Evolutionary conservation across 495 filamentous ascomycete genomes (phyloP).

Genomic region (Hyaloscypha hepaticicola): DNA sequence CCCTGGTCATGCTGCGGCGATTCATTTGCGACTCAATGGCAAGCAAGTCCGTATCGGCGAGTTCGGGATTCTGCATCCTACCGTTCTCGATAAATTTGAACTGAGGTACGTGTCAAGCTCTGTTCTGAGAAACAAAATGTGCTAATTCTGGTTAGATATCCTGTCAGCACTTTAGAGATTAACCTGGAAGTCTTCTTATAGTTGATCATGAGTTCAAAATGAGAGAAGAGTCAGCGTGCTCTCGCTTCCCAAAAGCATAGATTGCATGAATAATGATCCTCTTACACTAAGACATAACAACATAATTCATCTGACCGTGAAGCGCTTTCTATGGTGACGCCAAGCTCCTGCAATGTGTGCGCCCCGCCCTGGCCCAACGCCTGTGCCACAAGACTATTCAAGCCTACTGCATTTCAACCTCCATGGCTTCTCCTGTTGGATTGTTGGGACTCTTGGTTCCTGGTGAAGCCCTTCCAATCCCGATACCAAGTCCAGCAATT

Average conservation of each 20-base stretch:
- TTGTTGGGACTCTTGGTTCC: slow-evolving; percentile 22
- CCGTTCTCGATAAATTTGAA: slow-evolving; percentile 90
- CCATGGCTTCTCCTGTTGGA: slow-evolving; percentile 17
- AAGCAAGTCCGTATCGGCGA: slow-evolving; percentile 73
- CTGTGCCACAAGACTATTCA: background rate
- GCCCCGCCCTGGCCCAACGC: slow-evolving; percentile 12
- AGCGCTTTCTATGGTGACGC: slow-evolving; percentile 12
- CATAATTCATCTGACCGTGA: background rate
- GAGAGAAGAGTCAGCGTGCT: background rate
- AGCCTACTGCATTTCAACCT: slow-evolving; percentile 33
- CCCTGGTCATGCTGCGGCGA: slow-evolving; percentile 79
- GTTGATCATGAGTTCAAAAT: slow-evolving; percentile 11
- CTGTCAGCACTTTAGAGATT: slow-evolving; percentile 91
- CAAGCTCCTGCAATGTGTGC: slow-evolving; percentile 25
- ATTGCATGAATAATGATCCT: slow-evolving; percentile 27
- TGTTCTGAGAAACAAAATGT: background rate
- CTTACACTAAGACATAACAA: background rate
- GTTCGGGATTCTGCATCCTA: slow-evolving; percentile 92
- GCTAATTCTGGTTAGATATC: slow-evolving; percentile 58
- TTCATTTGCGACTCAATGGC: slow-evolving; percentile 69
- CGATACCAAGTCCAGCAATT: slow-evolving; percentile 46
- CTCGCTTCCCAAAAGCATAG: slow-evolving; percentile 24
- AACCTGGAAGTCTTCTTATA: slow-evolving; percentile 94
- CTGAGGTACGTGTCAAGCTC: slow-evolving; percentile 56
- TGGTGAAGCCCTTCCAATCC: slow-evolving; percentile 16